Conservation (phyloP, 2,329 filamentous ascomycete species). For the Pyrenochaeta sp. region DNA sequence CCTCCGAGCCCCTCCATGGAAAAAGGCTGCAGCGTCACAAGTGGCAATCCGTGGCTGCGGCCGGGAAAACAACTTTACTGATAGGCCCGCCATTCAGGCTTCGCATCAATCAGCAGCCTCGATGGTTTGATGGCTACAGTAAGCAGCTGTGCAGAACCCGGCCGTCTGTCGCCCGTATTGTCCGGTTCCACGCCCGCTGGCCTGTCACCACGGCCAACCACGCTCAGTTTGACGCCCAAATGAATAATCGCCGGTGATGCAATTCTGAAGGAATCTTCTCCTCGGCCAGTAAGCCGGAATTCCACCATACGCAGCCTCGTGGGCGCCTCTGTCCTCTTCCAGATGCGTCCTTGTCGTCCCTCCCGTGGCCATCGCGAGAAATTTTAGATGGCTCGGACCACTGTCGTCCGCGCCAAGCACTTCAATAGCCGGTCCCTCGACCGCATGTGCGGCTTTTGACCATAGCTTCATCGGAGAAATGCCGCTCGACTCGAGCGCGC, state of each 20-base stretch:
- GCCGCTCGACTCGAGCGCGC: constrained; percentile 2
- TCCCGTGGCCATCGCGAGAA: constrained; percentile 21
- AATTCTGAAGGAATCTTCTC: constrained; percentile 15
- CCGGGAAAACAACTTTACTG: constrained; percentile 27
- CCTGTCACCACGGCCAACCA: constrained; percentile 3
- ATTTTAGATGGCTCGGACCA: constrained; percentile 22
- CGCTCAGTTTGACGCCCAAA: background rate
- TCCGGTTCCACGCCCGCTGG: constrained; percentile 13
- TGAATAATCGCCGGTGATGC: constrained; percentile 19
- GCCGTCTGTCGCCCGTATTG: background rate
- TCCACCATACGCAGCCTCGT: constrained; percentile 5
- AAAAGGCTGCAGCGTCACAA: constrained; percentile 45
- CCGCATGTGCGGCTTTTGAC: constrained; percentile 17
- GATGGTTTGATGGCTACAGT: constrained; percentile 14
- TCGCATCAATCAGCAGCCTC: constrained; percentile 40
- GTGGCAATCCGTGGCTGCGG: constrained; percentile 37
- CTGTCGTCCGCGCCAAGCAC: constrained; percentile 28
- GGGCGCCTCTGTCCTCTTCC: constrained; percentile 15
- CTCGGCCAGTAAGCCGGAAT: background rate
- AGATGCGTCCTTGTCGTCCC: constrained; percentile 8
- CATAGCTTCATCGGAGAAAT: background rate
- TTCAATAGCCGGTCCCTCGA: constrained; percentile 15
- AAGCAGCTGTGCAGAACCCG: constrained; percentile 25
- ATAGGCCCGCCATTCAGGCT: constrained; percentile 24
- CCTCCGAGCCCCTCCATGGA: constrained; percentile 34